phyloP scores from a whole-genome alignment of 1,284 basidiomycete genomes.

The Microbotryum lychnidis-dioicae region DNA sequence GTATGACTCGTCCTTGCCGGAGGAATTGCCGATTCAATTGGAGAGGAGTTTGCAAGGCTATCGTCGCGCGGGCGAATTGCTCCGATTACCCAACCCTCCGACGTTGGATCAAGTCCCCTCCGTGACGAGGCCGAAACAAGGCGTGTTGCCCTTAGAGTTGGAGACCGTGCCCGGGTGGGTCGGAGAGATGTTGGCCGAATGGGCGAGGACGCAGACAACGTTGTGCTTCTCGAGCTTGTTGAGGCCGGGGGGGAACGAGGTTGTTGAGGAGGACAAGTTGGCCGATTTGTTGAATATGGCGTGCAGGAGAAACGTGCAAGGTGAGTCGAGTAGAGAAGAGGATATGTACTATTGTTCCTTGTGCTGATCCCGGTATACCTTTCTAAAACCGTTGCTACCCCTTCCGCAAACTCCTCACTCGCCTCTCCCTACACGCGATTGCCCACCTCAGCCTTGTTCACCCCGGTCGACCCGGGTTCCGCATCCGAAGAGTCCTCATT shows the following conservation, averaged over 20 bases:
- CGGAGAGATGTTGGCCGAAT: slow-evolving; percentile 27
- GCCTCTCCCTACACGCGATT: not conserved
- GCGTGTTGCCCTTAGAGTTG: slow-evolving; percentile 7
- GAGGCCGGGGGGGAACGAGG: slow-evolving; percentile 1
- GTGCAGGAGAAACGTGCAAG: slow-evolving; percentile 27
- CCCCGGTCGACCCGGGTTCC: slow-evolving; percentile 21
- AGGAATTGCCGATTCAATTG: slow-evolving; percentile 6
- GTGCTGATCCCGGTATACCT: not conserved
- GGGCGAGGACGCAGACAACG: slow-evolving; percentile 26
- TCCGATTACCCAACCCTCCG: slow-evolving; percentile 17
- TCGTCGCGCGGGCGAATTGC: slow-evolving; percentile 14
- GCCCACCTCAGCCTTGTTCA: slow-evolving; percentile 27
- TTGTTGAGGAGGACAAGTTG: slow-evolving; percentile 13
- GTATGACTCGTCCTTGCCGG: slow-evolving; percentile 15
- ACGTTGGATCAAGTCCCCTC: slow-evolving; percentile 15
- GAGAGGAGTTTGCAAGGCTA: slow-evolving; percentile 7
- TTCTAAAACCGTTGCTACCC: not conserved
- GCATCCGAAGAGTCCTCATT: slow-evolving; percentile 4
- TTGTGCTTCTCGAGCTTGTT: slow-evolving; percentile 24
- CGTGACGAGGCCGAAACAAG: slow-evolving; percentile 22
- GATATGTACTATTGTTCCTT: too few species aligned
- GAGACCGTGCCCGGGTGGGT: slow-evolving; percentile 14
- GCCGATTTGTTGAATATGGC: slow-evolving; percentile 28
- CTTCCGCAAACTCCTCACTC: not conserved
- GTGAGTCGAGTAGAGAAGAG: slow-evolving; percentile 4